A percentile compares a stretch with the other conserved stretches of the same genome.
Evolutionary conservation across 2,329 filamentous ascomycete genomes (phyloP).

Genomic region (Aspergillus pseudoviridinutans): DNA sequence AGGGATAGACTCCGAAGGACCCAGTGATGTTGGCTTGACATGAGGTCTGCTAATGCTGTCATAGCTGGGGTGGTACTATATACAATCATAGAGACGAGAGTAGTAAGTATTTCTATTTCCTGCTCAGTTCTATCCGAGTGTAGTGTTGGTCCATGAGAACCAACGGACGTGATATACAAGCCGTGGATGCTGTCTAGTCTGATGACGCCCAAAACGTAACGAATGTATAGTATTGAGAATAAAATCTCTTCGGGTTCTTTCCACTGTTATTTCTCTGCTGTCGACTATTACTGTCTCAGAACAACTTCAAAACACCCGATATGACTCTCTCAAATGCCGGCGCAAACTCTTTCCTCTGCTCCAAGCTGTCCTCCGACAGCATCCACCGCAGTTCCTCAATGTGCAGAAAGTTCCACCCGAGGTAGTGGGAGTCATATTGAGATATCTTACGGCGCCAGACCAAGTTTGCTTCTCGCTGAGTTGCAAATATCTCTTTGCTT

Average conservation of each 20-base stretch:
- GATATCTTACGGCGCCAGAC: not conserved
- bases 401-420: not conserved
- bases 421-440: not conserved
- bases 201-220: not conserved
- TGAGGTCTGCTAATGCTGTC: no score
- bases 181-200: not conserved
- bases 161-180: not conserved
- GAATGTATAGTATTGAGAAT: not conserved
- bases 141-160: not conserved
- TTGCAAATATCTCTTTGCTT: not conserved
- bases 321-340: not conserved
- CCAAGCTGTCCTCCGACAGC: not conserved
- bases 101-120: no score
- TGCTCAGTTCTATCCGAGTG: not conserved
- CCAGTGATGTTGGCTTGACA: no score
- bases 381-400: not conserved
- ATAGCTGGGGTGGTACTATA: no score
- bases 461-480: not conserved
- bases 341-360: not conserved
- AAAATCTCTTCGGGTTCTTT: not conserved
- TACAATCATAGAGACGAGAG: no score
- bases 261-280: not conserved
- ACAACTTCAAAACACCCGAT: not conserved
- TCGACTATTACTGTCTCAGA: not conserved
- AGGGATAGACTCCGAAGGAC: no score